A percentile compares a stretch with the other conserved stretches of the same genome.
Evolutionary conservation across 257 asterid species (phyloP).

Genomic region (Nyctanthes arbortristis): DNA sequence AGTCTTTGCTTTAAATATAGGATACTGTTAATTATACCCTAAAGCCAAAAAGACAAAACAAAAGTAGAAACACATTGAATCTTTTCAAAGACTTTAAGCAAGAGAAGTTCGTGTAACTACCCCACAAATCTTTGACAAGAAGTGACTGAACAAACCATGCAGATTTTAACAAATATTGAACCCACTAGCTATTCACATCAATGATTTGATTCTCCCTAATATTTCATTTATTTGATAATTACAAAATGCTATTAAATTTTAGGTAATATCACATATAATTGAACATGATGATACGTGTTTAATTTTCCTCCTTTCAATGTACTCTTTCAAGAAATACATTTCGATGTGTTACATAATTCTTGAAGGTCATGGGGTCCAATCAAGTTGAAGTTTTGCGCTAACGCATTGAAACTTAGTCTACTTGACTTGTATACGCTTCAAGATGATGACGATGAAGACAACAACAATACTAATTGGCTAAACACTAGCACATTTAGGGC

Average conservation of each 20-base stretch:
- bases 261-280: neutral
- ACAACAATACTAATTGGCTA: too few species aligned
- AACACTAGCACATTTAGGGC: too few species aligned
- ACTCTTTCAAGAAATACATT: neutral
- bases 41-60: slow-evolving; percentile 1
- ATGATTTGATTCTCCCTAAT: slow-evolving; percentile 16
- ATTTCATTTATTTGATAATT: neutral
- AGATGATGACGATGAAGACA: too few species aligned
- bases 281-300: neutral
- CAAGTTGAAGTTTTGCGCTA: slow-evolving; percentile 22
- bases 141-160: slow-evolving; percentile 24
- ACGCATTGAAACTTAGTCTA: neutral
- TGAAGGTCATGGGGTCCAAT: slow-evolving; percentile 17
- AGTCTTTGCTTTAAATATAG: slow-evolving; percentile 15
- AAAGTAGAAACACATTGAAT: slow-evolving; percentile 42
- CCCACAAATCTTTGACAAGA: slow-evolving; percentile 36
- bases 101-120: slow-evolving; percentile 18
- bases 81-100: slow-evolving; percentile 35
- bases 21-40: slow-evolving; percentile 15
- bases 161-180: slow-evolving; percentile 30
- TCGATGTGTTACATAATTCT: slow-evolving; percentile 11
- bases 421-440: neutral
- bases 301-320: neutral
- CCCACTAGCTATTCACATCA: neutral
- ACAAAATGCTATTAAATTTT: neutral